Base-by-base conservation (phyloP, 768 basidiomycete genomes). In the Boletellus ananas region DNA sequence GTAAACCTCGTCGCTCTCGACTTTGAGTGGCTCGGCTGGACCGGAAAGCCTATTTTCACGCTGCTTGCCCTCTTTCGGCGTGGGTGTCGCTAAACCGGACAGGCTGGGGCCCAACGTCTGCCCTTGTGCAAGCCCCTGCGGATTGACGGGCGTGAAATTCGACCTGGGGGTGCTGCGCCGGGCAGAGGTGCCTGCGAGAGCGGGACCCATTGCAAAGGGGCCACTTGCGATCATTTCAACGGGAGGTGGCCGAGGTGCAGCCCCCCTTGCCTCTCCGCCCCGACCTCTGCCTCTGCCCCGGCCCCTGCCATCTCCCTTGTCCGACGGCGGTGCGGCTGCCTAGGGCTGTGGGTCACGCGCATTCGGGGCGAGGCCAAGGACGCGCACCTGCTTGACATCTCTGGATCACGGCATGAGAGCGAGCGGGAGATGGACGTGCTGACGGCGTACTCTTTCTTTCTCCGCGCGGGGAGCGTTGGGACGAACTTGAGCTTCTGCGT, bases 121-220 rank as follows among this genome's bases (percentile, higher is more conserved):
- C 17, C 63, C 48, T n/a, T 66, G 70, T 12, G 55, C 50, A 7
- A 72, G 57, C 1, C 72, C 74, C 37, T 72, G 58, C 1, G 81
- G 74, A 10, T 73, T 67, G 39, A 70, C 64, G 1, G 85, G 75
- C 16, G 79, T 68, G 51, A 85, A 79, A 57, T 79, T 79, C 16
- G 84, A 76, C 18, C 78, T 79, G 16, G 81, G 76, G 8, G 74
- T 68, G 31, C 76, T 67, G 45, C 80, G 77, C 13, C 74, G 73
- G 51, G 70, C 62, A 39, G 74, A 78, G 44, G 72, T 75, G 27
- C 85, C 84, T 9, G 78, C 79, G 57, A 87, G 74, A 20, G 86
- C 76, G 31, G 90, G 90, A 18, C 90, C 90, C 82, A 92, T 84
- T 17, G 90, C 87, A 58, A 92, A 92, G 13, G 90, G 90, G 4